phyloP scores from a whole-genome alignment of 1,139 yeast species.

The Kurtzmaniella quercitrusa region DNA sequence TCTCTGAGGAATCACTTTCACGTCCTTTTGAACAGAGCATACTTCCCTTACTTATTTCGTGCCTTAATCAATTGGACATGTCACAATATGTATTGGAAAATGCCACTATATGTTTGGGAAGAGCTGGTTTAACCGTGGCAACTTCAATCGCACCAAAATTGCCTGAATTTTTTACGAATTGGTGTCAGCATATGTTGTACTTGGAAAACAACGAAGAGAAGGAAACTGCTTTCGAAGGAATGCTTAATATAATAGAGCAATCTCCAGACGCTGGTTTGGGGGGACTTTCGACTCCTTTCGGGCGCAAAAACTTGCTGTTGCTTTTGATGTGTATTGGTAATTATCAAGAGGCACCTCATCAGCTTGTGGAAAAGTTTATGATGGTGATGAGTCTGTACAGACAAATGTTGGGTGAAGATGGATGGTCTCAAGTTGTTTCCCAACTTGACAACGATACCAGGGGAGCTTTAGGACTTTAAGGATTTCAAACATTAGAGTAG shows the following conservation, averaged over 20 bases:
- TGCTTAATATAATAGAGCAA: slow-evolving; percentile 58
- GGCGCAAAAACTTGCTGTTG: slow-evolving; percentile 46
- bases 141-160: slow-evolving; percentile 53
- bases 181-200: slow-evolving; percentile 65
- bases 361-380: slow-evolving; percentile 40
- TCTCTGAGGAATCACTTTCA: slow-evolving; percentile 41
- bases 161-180: slow-evolving; percentile 51
- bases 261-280: slow-evolving; percentile 66
- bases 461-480: slow-evolving; percentile 4
- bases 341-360: slow-evolving; percentile 50
- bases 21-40: slow-evolving; percentile 61
- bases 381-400: slow-evolving; percentile 45
- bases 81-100: slow-evolving; percentile 74
- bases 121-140: slow-evolving; percentile 69
- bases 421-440: slow-evolving; percentile 29
- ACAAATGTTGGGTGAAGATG: slow-evolving; percentile 43
- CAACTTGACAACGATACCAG: slow-evolving; percentile 32
- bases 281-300: slow-evolving; percentile 41
- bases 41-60: slow-evolving; percentile 59
- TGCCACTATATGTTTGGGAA: slow-evolving; percentile 90
- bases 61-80: slow-evolving; percentile 55
- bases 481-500: neutral
- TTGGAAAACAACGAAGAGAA: slow-evolving; percentile 77
- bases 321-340: slow-evolving; percentile 64
- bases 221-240: slow-evolving; percentile 74